Percentiles rank a stretch among this genome's conserved stretches.
These are phyloP conservation scores for Phialemoniopsis sp. DNA, from an alignment of 2,329 filamentous ascomycete genomes.

Conservation along the genomic window DNA sequence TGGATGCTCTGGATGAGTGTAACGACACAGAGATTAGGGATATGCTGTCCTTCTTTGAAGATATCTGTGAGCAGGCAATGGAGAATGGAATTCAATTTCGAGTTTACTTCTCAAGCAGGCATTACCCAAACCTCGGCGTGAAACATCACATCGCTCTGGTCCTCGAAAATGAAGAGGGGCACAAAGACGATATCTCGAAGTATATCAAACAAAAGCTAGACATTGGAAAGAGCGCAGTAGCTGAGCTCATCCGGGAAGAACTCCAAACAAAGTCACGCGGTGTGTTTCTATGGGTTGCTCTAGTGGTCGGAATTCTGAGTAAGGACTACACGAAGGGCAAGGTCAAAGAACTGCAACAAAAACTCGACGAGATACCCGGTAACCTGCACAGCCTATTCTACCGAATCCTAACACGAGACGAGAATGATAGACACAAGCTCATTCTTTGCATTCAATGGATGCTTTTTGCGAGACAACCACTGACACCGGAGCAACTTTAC, in stretches of 20 bases:
- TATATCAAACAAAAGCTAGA: slow-evolving; percentile 23
- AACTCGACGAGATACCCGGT: slow-evolving; percentile 26
- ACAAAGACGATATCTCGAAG: slow-evolving; percentile 25
- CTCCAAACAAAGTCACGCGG: slow-evolving; percentile 30
- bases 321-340: slow-evolving; percentile 21
- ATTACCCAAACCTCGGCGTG: slow-evolving; percentile 38
- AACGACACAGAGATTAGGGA: slow-evolving; percentile 32
- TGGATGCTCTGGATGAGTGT: slow-evolving; percentile 46
- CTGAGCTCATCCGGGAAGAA: slow-evolving; percentile 16
- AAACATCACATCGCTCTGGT: slow-evolving; percentile 17
- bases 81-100: slow-evolving; percentile 12
- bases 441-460: slow-evolving; percentile 48
- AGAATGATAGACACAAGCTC: slow-evolving; percentile 30
- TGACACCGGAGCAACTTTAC: slow-evolving; percentile 40
- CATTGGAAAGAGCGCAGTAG: slow-evolving; percentile 8
- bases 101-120: slow-evolving; percentile 40
- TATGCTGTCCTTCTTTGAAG: slow-evolving; percentile 39
- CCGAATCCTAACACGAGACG: slow-evolving; percentile 45
- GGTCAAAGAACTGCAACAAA: slow-evolving; percentile 14
- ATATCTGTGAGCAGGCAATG: slow-evolving; percentile 21
- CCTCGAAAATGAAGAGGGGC: slow-evolving; percentile 28
- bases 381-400: slow-evolving; percentile 43
- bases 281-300: slow-evolving; percentile 38
- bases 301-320: slow-evolving; percentile 33
- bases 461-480: slow-evolving; percentile 38